phyloP scores from a whole-genome alignment of 208 protist genomes.

The Trypanosoma caninum region DNA sequence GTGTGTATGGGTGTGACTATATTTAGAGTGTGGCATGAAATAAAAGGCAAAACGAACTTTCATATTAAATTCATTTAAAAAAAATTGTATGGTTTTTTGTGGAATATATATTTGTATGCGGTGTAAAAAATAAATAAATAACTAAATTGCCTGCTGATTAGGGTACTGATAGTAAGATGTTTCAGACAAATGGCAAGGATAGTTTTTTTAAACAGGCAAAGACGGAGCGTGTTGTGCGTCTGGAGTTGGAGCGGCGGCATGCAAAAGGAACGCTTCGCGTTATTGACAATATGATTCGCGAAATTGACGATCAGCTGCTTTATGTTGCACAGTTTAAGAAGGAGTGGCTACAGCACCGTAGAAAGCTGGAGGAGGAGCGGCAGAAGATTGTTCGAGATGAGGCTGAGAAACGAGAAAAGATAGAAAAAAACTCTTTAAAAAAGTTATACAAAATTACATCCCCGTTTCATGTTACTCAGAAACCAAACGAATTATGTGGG shows the following conservation, averaged over 20 bases:
- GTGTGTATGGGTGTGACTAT: neutral
- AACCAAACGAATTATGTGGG: too few relatives aligned
- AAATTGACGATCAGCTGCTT: conserved; percentile 73
- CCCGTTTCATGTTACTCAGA: too few relatives aligned
- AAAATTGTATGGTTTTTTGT: too few relatives aligned
- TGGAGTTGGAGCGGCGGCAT: conserved; percentile 74
- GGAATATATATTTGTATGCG: too few relatives aligned
- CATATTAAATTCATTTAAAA: too few relatives aligned
- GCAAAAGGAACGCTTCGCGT: conserved; percentile 69
- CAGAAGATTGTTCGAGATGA: conserved; percentile 56
- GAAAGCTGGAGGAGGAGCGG: conserved; percentile 48
- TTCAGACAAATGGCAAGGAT: conserved; percentile 27
- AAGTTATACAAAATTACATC: neutral
- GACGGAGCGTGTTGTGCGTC: conserved; percentile 76
- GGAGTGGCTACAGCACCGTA: conserved; percentile 73
- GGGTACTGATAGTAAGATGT: too few relatives aligned
- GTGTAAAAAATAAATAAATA: too few relatives aligned
- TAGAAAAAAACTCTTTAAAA: conserved; percentile 2
- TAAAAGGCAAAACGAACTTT: too few relatives aligned
- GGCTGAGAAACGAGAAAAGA: conserved; percentile 1
- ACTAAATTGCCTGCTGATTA: too few relatives aligned
- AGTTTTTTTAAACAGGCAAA: conserved; percentile 48
- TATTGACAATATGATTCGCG: conserved; percentile 55
- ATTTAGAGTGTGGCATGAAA: too few relatives aligned
- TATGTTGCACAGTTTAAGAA: conserved; percentile 84